phyloP scores from a whole-genome alignment of 2,329 filamentous ascomycete species.

The Apiospora kogelbergensis region DNA sequence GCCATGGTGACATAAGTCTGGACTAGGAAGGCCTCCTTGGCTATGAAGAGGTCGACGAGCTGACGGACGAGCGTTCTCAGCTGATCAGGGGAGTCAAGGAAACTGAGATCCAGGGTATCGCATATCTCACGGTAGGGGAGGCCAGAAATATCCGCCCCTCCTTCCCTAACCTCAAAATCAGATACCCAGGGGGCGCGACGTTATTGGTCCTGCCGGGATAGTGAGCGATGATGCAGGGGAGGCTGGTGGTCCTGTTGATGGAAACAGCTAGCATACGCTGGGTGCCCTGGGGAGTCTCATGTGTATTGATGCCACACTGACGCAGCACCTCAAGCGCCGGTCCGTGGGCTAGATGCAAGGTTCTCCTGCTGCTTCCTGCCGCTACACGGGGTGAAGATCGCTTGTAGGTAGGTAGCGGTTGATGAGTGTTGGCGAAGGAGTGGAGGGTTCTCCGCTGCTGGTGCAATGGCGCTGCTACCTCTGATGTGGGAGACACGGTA shows the following conservation, averaged over 20 bases:
- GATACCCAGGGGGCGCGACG: slow-evolving; percentile 48
- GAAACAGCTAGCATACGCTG: slow-evolving; percentile 60
- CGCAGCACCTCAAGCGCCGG: slow-evolving; percentile 57
- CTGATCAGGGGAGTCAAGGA: slow-evolving; percentile 29
- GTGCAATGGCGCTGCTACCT: slow-evolving; percentile 12
- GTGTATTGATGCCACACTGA: slow-evolving; percentile 45
- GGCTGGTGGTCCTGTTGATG: slow-evolving; percentile 61
- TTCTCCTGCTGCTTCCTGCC: slow-evolving; percentile 43
- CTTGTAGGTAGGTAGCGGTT: slow-evolving; percentile 14
- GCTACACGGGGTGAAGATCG: slow-evolving; percentile 10
- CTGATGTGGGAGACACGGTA: neutral
- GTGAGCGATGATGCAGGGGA: slow-evolving; percentile 60
- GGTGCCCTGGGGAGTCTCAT: slow-evolving; percentile 28
- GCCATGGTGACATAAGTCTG: slow-evolving; percentile 43
- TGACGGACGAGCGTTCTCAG: slow-evolving; percentile 50
- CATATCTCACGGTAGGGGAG: slow-evolving; percentile 42
- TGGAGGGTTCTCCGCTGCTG: slow-evolving; percentile 54
- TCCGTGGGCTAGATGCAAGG: slow-evolving; percentile 54
- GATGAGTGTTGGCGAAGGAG: slow-evolving; percentile 35
- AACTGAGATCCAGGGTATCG: slow-evolving; percentile 52
- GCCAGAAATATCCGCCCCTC: slow-evolving; percentile 37
- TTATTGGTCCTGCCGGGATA: slow-evolving; percentile 45
- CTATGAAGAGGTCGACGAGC: slow-evolving; percentile 59
- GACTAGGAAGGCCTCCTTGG: slow-evolving; percentile 65
- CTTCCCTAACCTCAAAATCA: slow-evolving; percentile 53